phyloP scores from a whole-genome alignment of 495 filamentous ascomycete species.

The Talaromyces liani region DNA sequence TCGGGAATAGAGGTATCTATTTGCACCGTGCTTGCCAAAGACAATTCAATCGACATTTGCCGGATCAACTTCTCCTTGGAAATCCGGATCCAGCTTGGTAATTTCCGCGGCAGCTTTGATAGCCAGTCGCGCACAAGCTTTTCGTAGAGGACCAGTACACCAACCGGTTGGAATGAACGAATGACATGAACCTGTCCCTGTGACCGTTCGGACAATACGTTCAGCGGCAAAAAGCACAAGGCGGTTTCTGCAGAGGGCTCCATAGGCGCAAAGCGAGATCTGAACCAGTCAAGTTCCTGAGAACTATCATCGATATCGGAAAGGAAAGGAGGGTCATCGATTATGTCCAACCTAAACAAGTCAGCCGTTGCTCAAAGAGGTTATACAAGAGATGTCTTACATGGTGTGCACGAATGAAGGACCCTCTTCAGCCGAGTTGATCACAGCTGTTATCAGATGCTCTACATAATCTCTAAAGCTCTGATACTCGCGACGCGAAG shows the following conservation, averaged over 20 bases:
- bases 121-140: conserved; percentile 34
- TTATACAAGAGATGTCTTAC: not conserved
- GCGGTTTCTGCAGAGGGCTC: not conserved
- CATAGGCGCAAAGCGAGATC: not conserved
- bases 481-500: not conserved
- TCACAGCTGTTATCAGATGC: not conserved
- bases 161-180: not conserved
- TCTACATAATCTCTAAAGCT: conserved; percentile 6
- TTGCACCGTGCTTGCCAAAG: conserved; percentile 24
- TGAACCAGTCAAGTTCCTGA: conserved; percentile 5
- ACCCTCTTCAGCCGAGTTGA: not conserved
- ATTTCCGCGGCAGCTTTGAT: conserved; percentile 20
- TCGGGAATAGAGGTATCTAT: not conserved
- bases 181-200: not conserved
- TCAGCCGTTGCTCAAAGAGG: not conserved
- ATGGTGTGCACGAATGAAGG: conserved; percentile 3
- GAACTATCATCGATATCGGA: conserved; percentile 5
- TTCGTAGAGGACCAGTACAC: conserved; percentile 30
- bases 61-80: conserved; percentile 36
- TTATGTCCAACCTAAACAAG: conserved; percentile 4
- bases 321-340: not conserved
- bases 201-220: not conserved
- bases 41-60: conserved; percentile 30
- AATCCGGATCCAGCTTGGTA: conserved; percentile 31
- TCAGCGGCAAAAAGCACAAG: not conserved